Evolutionary conservation across 345 rosid species (phyloP).

Genomic region (Populus simonii): DNA sequence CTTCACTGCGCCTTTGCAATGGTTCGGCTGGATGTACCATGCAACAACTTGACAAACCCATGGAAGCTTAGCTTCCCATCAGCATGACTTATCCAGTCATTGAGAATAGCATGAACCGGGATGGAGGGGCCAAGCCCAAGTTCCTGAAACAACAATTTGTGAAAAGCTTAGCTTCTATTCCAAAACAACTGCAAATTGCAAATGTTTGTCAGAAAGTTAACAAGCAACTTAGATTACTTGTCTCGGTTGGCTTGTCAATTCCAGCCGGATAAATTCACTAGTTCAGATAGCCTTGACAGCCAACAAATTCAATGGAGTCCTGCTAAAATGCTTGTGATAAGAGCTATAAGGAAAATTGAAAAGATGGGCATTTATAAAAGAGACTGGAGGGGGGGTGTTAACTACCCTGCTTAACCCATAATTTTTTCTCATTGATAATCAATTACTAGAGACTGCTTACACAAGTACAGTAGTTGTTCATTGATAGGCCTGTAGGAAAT

Average conservation of each 20-base stretch:
- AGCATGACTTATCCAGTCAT: constrained; percentile 91
- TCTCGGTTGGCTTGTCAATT: not conserved
- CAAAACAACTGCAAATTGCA: not conserved
- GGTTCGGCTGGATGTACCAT: constrained; percentile 70
- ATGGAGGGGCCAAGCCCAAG: constrained; percentile 86
- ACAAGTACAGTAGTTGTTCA: not conserved
- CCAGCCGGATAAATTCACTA: not conserved
- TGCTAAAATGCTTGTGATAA: not conserved
- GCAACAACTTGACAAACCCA: constrained; percentile 84
- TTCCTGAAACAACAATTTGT: constrained; percentile 53
- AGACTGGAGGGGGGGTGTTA: too few relatives aligned
- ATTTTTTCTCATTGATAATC: not conserved
- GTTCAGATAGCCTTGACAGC: not conserved
- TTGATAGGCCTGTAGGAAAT: not conserved
- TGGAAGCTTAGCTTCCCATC: constrained; percentile 96
- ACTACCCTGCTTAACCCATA: not conserved
- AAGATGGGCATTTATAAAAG: too few relatives aligned
- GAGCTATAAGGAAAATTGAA: not conserved
- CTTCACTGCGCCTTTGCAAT: constrained; percentile 18
- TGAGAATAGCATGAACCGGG: constrained; percentile 85
- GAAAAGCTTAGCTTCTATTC: not conserved
- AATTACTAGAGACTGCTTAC: not conserved
- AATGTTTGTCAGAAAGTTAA: not conserved
- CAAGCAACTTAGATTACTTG: not conserved
- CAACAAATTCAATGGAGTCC: not conserved